Evolutionary conservation across 495 filamentous ascomycete genomes (phyloP).

Genomic region (Podospora fimiseda): DNA sequence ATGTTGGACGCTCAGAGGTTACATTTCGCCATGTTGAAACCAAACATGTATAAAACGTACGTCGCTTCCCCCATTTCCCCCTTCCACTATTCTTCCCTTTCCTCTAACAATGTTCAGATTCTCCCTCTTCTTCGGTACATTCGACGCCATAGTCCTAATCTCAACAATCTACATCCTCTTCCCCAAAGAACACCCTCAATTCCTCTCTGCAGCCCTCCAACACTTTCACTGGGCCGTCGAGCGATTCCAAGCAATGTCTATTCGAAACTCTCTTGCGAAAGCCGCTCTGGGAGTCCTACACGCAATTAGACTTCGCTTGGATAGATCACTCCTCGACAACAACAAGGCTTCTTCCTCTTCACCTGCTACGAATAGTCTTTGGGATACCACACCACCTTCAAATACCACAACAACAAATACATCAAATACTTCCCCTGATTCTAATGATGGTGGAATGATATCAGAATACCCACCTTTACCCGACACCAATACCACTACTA

Average conservation of each 20-base stretch:
- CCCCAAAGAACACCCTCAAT: conserved; percentile 39
- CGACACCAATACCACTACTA: neutral
- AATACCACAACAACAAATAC: neutral
- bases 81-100: neutral
- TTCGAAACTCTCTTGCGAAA: conserved; percentile 45
- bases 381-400: neutral
- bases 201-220: conserved; percentile 37
- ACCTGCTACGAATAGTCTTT: neutral
- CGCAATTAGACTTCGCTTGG: conserved; percentile 40
- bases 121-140: conserved; percentile 51
- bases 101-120: conserved; percentile 18
- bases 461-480: too few relatives aligned
- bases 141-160: conserved; percentile 57
- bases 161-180: conserved; percentile 53
- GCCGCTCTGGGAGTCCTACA: conserved; percentile 46
- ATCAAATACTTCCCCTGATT: too few relatives aligned
- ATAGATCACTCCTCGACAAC: conserved; percentile 33
- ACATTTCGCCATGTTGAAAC: conserved; percentile 43
- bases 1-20: conserved; percentile 50
- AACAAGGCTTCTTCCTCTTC: conserved; percentile 6
- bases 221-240: conserved; percentile 50
- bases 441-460: too few relatives aligned
- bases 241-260: conserved; percentile 45
- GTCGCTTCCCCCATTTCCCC: conserved; percentile 9
- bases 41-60: conserved; percentile 49